Conservation (phyloP, 2,329 filamentous ascomycete species). For the Phyllosticta citrichinensis region DNA sequence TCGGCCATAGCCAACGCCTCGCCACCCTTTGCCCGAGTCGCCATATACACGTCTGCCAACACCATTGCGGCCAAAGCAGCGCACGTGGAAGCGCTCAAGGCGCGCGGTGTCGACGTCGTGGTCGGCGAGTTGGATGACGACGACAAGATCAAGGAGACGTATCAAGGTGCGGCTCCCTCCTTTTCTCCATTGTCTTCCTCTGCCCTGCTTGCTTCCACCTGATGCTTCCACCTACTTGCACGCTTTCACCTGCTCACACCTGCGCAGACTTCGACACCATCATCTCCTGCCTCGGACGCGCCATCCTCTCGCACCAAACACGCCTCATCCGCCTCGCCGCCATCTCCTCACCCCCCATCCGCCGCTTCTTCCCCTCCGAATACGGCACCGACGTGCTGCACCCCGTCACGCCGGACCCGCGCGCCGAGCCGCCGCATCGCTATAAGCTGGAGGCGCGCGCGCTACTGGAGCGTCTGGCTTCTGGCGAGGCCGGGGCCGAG, state of each 20-base stretch:
- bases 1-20: constrained; percentile 39
- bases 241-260: background rate
- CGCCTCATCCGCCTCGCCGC: constrained; percentile 50
- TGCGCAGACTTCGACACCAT: constrained; percentile 50
- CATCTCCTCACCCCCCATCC: constrained; percentile 37
- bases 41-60: constrained; percentile 46
- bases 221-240: too few species aligned
- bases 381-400: constrained; percentile 59
- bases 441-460: constrained; percentile 58
- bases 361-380: constrained; percentile 58
- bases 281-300: constrained; percentile 54
- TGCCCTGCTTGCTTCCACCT: too few species aligned
- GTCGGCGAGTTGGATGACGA: constrained; percentile 46
- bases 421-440: constrained; percentile 57
- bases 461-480: constrained; percentile 31
- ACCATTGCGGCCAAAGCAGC: constrained; percentile 42
- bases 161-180: constrained; percentile 31
- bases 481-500: background rate
- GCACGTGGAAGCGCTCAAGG: constrained; percentile 38
- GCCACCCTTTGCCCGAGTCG: constrained; percentile 38
- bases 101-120: constrained; percentile 43
- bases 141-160: constrained; percentile 46
- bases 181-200: background rate
- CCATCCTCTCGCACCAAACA: constrained; percentile 51
- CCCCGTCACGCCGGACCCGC: constrained; percentile 42